phyloP scores from a whole-genome alignment of 2,329 filamentous ascomycete genomes.

The Amylocarpus encephaloides region DNA sequence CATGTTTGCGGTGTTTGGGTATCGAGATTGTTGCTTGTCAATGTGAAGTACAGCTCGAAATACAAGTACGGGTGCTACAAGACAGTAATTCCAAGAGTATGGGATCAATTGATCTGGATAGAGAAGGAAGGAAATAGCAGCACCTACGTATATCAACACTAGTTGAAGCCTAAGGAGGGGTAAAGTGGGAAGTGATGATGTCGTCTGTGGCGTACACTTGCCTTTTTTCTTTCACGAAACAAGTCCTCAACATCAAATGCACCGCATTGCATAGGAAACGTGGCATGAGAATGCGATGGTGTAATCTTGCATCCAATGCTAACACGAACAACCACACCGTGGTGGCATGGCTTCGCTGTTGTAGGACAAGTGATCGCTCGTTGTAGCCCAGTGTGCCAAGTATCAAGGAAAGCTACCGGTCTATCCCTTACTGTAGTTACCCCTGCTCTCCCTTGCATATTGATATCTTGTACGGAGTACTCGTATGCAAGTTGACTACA shows the following conservation, averaged over 20 bases:
- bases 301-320: not conserved
- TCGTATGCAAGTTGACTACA: no score
- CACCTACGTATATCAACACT: not conserved
- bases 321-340: not conserved
- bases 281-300: not conserved
- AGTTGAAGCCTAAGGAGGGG: not conserved
- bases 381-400: not conserved
- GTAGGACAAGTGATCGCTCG: not conserved
- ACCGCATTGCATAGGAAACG: not conserved
- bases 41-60: not conserved
- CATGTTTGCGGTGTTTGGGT: conserved; percentile 3
- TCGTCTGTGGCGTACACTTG: conserved; percentile 11
- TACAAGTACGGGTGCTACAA: not conserved
- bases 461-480: no score
- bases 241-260: not conserved
- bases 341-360: not conserved
- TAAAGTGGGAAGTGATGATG: conserved; percentile 3
- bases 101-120: no score
- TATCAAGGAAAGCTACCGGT: not conserved
- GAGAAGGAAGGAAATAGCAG: not conserved
- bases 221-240: not conserved
- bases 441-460: no score
- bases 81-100: not conserved
- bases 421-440: no score
- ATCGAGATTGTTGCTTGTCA: not conserved